Evolutionary conservation across 2,329 filamentous ascomycete genomes (phyloP).

Genomic region (Ophiostoma sp.): DNA sequence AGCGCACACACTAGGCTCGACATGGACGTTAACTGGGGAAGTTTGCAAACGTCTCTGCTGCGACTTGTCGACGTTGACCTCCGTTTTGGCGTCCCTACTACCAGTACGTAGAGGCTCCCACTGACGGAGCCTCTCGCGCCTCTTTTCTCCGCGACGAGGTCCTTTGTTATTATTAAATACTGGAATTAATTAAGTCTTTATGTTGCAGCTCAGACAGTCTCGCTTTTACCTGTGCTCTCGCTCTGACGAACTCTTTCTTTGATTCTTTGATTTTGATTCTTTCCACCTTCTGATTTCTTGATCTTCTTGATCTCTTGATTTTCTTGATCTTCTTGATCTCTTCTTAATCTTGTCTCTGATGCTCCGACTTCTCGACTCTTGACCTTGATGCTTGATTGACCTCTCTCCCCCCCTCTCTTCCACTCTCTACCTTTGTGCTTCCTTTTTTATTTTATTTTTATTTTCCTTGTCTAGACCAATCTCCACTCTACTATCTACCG

Average conservation of each 20-base stretch:
- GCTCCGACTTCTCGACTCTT: too few species aligned
- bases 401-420: background rate
- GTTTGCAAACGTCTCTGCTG: background rate
- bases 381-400: background rate
- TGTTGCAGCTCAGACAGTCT: background rate
- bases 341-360: too few species aligned
- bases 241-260: background rate
- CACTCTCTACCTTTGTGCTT: background rate
- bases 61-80: background rate
- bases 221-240: slow-evolving; percentile 2
- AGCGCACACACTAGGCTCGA: background rate
- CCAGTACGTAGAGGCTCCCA: background rate
- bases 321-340: background rate
- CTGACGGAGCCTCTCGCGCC: slow-evolving; percentile 8
- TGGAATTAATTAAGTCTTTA: background rate
- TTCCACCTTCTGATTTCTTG: background rate
- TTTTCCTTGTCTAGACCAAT: slow-evolving; percentile 23
- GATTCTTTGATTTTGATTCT: background rate
- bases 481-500: slow-evolving; percentile 24
- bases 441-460: background rate
- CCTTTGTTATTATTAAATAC: background rate
- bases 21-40: slow-evolving; percentile 5
- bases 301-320: background rate
- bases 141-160: slow-evolving; percentile 1
- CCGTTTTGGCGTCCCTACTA: background rate